phyloP scores from a whole-genome alignment of 176 grass and related monocot species.

The Zea luxurians region DNA sequence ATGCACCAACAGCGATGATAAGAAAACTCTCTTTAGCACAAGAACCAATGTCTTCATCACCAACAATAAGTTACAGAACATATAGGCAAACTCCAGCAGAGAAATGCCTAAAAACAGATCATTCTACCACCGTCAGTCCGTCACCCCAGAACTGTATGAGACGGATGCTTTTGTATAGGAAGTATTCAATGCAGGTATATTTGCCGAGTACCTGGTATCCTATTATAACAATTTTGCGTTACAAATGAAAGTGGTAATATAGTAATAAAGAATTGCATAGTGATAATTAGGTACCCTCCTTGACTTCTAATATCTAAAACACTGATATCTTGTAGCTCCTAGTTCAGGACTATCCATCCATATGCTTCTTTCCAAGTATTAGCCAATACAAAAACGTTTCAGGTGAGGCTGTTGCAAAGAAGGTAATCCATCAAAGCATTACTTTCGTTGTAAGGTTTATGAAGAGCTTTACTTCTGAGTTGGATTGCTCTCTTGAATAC shows the following conservation, averaged over 20 bases:
- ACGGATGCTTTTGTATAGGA: slow-evolving; percentile 16
- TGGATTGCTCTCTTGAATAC: slow-evolving; percentile 35
- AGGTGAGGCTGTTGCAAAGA: not conserved
- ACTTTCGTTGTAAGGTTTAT: slow-evolving; percentile 14
- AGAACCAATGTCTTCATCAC: not conserved
- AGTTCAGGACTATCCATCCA: not conserved
- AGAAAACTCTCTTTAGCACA: not conserved
- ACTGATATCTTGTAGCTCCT: slow-evolving; percentile 7
- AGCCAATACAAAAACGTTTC: slow-evolving; percentile 23
- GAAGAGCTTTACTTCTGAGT: slow-evolving; percentile 30
- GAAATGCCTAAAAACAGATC: slow-evolving; percentile 2
- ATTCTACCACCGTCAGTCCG: not conserved
- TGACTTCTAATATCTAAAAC: not conserved
- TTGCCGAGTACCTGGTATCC: slow-evolving; percentile 2
- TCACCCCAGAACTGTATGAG: not conserved
- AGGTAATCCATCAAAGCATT: not conserved
- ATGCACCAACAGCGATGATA: not conserved
- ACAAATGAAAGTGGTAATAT: slow-evolving; percentile 25
- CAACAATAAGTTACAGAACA: not conserved
- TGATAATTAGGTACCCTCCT: slow-evolving; percentile 10
- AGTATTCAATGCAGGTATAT: slow-evolving; percentile 11
- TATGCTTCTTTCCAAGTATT: slow-evolving; percentile 16
- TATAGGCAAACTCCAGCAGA: not conserved
- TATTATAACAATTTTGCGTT: slow-evolving; percentile 22
- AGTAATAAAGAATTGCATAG: slow-evolving; percentile 28